Conservation (phyloP, 2,329 filamentous ascomycete species). For the Penicillium sp. region DNA sequence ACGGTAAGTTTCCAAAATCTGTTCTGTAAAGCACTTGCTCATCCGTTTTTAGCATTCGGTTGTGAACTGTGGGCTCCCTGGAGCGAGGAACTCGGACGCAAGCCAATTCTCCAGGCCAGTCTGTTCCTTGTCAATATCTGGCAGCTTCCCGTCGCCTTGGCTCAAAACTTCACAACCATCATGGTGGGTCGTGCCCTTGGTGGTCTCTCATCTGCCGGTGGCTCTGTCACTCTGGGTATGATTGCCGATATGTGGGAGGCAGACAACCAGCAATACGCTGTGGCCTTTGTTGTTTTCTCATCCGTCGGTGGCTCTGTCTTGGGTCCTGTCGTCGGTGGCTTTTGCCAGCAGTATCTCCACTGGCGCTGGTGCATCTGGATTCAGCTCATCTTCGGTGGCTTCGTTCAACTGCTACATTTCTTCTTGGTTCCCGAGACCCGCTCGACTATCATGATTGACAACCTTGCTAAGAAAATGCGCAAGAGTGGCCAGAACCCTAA, state of each 20-base stretch:
- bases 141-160: slow-evolving; percentile 68
- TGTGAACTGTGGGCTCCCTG: slow-evolving; percentile 87
- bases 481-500: slow-evolving; percentile 56
- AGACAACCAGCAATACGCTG: slow-evolving; percentile 69
- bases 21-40: background rate
- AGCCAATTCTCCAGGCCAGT: slow-evolving; percentile 68
- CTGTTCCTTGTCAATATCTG: slow-evolving; percentile 74
- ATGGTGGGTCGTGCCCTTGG: slow-evolving; percentile 68
- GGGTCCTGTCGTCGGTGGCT: slow-evolving; percentile 74
- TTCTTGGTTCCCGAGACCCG: slow-evolving; percentile 74
- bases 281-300: slow-evolving; percentile 73
- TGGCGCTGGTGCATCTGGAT: slow-evolving; percentile 85
- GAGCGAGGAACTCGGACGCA: slow-evolving; percentile 77
- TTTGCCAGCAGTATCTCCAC: slow-evolving; percentile 61
- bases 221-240: slow-evolving; percentile 71
- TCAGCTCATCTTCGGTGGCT: slow-evolving; percentile 71
- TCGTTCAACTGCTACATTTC: slow-evolving; percentile 64
- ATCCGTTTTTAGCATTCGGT: slow-evolving; percentile 58
- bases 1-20: slow-evolving; percentile 37
- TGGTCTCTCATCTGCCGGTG: slow-evolving; percentile 67
- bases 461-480: slow-evolving; percentile 70
- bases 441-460: slow-evolving; percentile 71
- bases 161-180: slow-evolving; percentile 67
- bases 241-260: slow-evolving; percentile 70
- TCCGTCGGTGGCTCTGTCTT: slow-evolving; percentile 74